Evolutionary conservation across 352 stramenopile genomes (phyloP), one percentile per base, ranked within the genome.

Genomic region (Phytophthora pisi): DNA sequence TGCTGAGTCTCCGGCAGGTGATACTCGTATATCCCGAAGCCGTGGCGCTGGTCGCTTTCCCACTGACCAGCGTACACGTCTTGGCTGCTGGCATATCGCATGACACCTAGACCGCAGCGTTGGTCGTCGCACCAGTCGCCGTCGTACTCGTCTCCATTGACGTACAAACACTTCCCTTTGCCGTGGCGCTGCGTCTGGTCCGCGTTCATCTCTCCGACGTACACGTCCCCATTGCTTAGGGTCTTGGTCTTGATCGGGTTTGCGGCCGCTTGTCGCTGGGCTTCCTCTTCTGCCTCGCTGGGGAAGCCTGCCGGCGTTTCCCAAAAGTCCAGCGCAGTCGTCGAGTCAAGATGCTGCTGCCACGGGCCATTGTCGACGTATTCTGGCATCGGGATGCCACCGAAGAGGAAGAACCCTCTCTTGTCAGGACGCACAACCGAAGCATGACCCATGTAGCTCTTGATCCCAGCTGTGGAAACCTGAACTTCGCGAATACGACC

Each of bases 191-290:
- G 53, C n/a, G 56, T 71, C 31, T 70, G 55, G 34, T 51, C 53
- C 28, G 57, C 10, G 26, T 86, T 75, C 68, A 91, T 82, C 66
- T 92, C 77, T 1, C 86, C 86, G 2, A 88, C 77, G 62, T 94
- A 94, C 24, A 87, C 78, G 50, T 92, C 81, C 16, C 84, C 86
- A 61, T 88, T 91, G 8, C 72, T 70, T 55, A 80, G 79, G 0
- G 58, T 64, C 31, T 82, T 86, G 0, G 79, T 86, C 45, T 78
- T 84, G 50, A 86, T 80, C 2, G 67, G 64, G 36, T 84, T 77
- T 15, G 24, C 57, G 23, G 61, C 65, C 18, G 50, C 54, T 67
- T 60, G 43, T 23, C 66, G 57, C 50, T 62, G 63, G 45, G 58
- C 64, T 43, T 68, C 69, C 55, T 68, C 70, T 23, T 75, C 74